Base-by-base conservation (phyloP, 1,284 basidiomycete species). In the Ustilago trichophora region DNA sequence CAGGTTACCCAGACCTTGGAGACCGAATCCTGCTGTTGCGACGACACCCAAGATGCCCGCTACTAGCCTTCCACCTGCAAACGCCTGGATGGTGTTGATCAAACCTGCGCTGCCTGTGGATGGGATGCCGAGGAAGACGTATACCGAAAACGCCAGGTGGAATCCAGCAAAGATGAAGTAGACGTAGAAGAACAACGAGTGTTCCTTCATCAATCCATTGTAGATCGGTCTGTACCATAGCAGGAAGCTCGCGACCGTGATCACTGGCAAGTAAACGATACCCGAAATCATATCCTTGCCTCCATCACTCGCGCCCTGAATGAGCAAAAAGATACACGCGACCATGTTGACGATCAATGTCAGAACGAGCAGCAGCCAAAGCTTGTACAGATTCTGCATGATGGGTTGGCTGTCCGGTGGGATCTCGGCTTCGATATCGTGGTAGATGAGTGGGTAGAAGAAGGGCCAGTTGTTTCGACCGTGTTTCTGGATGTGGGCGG, bases 91-190 rank as follows among this genome's bases (percentile, higher is more conserved):
- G 27, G 90, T 95, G 82, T 93, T 91, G 78, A 98, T 91, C 40
- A 98, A 85, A n/a, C 96, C 95, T 11, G 92, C 93, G 33, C 91
- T 92, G 22, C 95, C 95, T 35, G 94, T 96, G 57, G 91, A 90
- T 15, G 77, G 81, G 64, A 82, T 78, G 10, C 82, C 80, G 29
- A 82, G 70, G 21, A 81, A 73, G 41, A 75, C 62, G 53, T 81
- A 81, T 18, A 93, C 81, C 62, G 91, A 91, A 85, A 91, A 97
- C 32, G 91, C 84, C 54, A 98, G 85, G 83, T 98, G 93, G 85
- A 91, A 96, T 27, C 92, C 94, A 53, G 89, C 87, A 83, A 98
- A 67, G 48, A 72, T 60, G 22, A 73, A 70, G 53, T 67, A 73
- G 35, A 73, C 52, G 50, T 73, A 93, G 93, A 80, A 34, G 62